Base-by-base conservation (phyloP, 805 yeast species). In the Saccharomyces cerevisiae region DNA sequence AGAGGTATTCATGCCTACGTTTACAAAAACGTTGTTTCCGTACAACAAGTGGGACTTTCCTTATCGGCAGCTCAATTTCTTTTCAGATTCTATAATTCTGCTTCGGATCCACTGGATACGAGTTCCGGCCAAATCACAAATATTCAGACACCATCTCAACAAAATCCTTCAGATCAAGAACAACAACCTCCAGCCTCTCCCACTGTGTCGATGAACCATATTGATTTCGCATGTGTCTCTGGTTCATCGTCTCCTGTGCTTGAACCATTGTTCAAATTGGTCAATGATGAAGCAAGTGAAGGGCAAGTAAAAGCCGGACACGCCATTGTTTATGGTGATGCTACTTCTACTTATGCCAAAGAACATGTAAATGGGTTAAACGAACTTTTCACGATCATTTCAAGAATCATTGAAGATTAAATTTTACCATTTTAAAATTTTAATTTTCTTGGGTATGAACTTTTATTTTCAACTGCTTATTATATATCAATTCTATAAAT, bases 1-100 rank as follows among this genome's bases (percentile, higher is more conserved):
- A 78, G 76, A 50, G 81, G 81, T 41, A 77, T 91, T 17, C 96
- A 89, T 70, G 96, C 97, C 1, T 82, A 85, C 31, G 73, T 87
- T 47, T 82, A 86, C 54, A 79, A 82, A 56, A 80, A 82, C 58
- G 79, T 83, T 47, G 84, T 90, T 6, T 81, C 85, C 49, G 83
- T 90, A 14, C 91, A 88, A 64, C 84, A 85, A 59, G 73, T 76
- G 46, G 81, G 83, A 53, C 71, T 85, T 51, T 73, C 84, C 0
- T 62, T 79, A 31, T 77, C 80, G 51, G 84, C 90, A 0, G 68
- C 85, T 47, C 73, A 78, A 9, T 81, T 79, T 59, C 69, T 87
- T 51, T 65, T 82, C 51, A 71, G 70, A 48, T 72, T 68, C 48
- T 66, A 71, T 56, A 70, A 71, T 11, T 62, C 49, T 52, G 57